phyloP scores from a whole-genome alignment of 208 protist species.

The Trypanosoma melophagium region DNA sequence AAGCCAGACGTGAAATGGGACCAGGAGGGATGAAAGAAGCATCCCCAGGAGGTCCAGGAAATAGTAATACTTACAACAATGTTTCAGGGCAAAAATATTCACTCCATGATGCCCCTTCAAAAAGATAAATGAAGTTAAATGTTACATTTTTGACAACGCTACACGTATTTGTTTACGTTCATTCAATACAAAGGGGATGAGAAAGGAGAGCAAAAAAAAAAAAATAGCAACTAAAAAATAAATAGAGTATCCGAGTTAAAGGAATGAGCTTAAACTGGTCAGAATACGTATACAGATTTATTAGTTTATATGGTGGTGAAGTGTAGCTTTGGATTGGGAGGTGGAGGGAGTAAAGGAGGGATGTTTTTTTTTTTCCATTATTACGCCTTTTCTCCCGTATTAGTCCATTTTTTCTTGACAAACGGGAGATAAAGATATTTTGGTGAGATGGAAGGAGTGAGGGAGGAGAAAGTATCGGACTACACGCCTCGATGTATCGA shows the following conservation, averaged over 20 bases:
- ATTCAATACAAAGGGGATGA: background rate
- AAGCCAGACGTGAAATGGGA: slow-evolving; percentile 1
- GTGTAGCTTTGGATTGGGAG: too few species aligned
- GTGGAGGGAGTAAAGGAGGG: background rate
- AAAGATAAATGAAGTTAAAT: slow-evolving; percentile 5
- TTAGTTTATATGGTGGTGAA: too few species aligned
- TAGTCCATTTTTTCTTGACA: slow-evolving; percentile 17
- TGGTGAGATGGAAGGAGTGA: too few species aligned
- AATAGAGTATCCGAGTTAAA: background rate
- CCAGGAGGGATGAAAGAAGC: background rate
- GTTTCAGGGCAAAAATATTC: slow-evolving; percentile 26
- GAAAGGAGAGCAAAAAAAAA: background rate
- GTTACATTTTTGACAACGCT: background rate
- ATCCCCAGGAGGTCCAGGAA: background rate
- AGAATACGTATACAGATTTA: background rate
- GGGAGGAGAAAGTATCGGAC: too few species aligned
- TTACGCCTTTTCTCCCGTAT: slow-evolving; percentile 5
- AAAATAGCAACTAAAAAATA: slow-evolving; percentile 1
- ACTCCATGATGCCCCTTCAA: slow-evolving; percentile 26
- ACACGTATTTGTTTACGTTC: background rate
- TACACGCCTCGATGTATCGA: background rate
- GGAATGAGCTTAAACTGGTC: background rate
- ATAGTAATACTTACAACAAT: slow-evolving; percentile 12
- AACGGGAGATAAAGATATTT: too few species aligned
- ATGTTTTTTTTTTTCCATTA: slow-evolving; percentile 5